Base-by-base conservation (phyloP, 2,329 filamentous ascomycete species). In the Huntiella decipiens region DNA sequence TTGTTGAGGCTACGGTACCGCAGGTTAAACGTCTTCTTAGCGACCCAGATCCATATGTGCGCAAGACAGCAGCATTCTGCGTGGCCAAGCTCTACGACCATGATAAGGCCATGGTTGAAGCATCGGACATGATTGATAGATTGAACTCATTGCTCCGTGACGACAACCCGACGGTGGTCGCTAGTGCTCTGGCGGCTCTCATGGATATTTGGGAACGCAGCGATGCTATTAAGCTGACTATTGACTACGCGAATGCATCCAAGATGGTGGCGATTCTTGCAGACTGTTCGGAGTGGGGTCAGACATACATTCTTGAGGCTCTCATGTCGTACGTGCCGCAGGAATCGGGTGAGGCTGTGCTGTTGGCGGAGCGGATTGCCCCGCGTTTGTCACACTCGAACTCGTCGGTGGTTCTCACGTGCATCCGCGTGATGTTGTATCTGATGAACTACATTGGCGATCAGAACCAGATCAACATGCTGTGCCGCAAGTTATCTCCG, bases 151-250 rank as follows among this genome's bases (percentile, higher is more conserved):
- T 98, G 67, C 66, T 98, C 47, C 77, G 86, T 56, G 91, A 98
- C 55, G 88, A 96, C 60, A 98, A 98, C 57, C 88, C 91, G 0
- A 98, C 91, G 0, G 91, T 98, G 2, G 88, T 98, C 16, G 88
- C 91, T 8, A 95, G 87, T 58, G 87, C 92, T 5, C 64, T 98
- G 51, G 88, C 91, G 19, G 73, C 82, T 33, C 61, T 98, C 56
- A 91, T 94, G 75, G 91, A 98, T 61, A 96, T 98, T 43, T 98
- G 91, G 91, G 91, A 96, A 60, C 74, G 88, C 49, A 96, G 87
- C 59, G 88, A 96, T 61, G 85, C 82, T 49, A 98, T 98, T 62
- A 95, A 94, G 60, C 76, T 98, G 52, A 96, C 91, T 3, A 95
- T 98, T 55, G 91, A 98, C 63, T 96, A 98, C 59, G 77, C 77